A percentile compares a stretch with the other conserved stretches of the same genome.
These are phyloP conservation scores for Solanum pinnatisectum DNA, from an alignment of 257 asterid species.

Conservation along the genomic window DNA sequence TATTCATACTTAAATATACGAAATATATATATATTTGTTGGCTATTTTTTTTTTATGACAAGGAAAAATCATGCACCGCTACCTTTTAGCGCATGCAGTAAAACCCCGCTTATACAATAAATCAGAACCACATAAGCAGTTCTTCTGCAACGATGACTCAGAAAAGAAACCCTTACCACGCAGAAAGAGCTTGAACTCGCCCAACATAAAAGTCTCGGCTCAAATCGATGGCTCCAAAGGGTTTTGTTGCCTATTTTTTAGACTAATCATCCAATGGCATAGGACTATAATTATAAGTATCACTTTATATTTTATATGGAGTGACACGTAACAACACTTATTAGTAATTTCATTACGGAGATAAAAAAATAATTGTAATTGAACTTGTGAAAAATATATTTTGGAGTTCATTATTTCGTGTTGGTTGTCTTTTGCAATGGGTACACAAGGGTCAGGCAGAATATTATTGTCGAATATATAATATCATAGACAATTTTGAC, in stretches of 20 bases:
- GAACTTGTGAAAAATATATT: background rate
- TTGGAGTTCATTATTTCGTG: background rate
- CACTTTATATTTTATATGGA: background rate
- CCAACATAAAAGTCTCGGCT: no score
- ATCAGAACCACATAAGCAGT: no score
- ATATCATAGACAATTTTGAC: background rate
- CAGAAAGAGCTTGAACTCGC: no score
- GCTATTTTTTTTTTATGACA: no score
- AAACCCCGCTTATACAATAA: no score
- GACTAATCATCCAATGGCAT: background rate
- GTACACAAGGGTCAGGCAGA: background rate
- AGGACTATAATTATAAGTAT: background rate
- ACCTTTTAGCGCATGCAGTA: no score
- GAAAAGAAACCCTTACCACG: no score
- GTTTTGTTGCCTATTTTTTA: background rate
- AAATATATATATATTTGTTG: no score
- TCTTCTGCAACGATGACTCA: no score
- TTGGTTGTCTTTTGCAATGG: slow-evolving; percentile 2
- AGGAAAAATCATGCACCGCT: no score
- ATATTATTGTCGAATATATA: background rate
- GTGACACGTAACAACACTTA: background rate
- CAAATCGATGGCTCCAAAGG: no score
- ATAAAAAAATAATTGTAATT: no score
- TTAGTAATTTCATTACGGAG: background rate
- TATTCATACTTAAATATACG: background rate